Evolutionary conservation across 768 basidiomycete species (phyloP).

Genomic region (Rhizopogon vesiculosus): DNA sequence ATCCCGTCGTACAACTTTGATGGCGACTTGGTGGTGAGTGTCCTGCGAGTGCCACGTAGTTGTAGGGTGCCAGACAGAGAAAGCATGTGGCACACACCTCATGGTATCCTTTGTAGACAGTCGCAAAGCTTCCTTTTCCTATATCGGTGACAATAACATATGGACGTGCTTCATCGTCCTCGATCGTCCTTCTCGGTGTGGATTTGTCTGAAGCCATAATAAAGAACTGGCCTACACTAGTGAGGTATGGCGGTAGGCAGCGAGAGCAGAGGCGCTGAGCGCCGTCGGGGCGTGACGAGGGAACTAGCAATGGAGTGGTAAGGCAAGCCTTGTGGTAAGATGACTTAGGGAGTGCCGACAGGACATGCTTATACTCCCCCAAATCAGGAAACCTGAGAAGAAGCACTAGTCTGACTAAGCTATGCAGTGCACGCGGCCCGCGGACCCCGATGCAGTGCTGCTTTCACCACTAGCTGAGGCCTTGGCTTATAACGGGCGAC

Average conservation of each 20-base stretch:
- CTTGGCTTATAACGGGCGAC: too few species aligned
- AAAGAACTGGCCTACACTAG: not conserved
- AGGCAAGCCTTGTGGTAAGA: not conserved
- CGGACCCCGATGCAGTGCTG: too few species aligned
- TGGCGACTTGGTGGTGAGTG: constrained; percentile 75
- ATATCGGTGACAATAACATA: constrained; percentile 75
- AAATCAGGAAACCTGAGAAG: constrained; percentile 1
- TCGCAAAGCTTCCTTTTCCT: constrained; percentile 93
- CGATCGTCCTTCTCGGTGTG: constrained; percentile 26
- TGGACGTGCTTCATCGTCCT: constrained; percentile 70
- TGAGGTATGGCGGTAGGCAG: not conserved
- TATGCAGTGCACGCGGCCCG: not conserved
- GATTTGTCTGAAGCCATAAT: constrained; percentile 25
- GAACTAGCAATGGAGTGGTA: not conserved
- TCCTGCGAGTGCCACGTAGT: constrained; percentile 43
- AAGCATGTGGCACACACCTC: constrained; percentile 48
- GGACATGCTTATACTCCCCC: not conserved
- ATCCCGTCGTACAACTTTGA: constrained; percentile 90
- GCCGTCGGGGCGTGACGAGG: not conserved
- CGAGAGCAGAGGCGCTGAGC: constrained; percentile 1
- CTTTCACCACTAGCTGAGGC: too few species aligned
- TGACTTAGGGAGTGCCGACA: not conserved
- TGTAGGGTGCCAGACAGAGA: not conserved
- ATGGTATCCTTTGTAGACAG: constrained; percentile 92
- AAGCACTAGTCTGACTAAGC: not conserved